These are phyloP conservation scores for Starmera pachycereana DNA, from an alignment of 805 yeast species.

Conservation along the genomic window DNA sequence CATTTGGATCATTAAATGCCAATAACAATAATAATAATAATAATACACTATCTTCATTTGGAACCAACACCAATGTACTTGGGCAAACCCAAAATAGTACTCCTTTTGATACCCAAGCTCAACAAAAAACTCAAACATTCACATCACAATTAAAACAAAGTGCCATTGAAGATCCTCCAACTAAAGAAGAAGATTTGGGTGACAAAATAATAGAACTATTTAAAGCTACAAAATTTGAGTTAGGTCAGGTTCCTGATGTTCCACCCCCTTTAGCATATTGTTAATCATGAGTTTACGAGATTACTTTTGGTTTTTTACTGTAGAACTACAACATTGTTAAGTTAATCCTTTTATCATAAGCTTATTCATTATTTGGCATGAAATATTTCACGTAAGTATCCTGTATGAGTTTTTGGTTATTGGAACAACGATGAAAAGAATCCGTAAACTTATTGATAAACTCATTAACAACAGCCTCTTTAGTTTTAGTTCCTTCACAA, in stretches of 20 bases:
- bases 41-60: not conserved
- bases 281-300: slow-evolving; percentile 5
- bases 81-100: not conserved
- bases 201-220: slow-evolving; percentile 38
- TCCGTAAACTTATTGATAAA: slow-evolving; percentile 48
- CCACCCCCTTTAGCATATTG: slow-evolving; percentile 54
- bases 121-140: not conserved
- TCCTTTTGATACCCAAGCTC: not conserved
- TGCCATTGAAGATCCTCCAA: slow-evolving; percentile 18
- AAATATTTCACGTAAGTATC: not conserved
- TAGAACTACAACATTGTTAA: too few relatives aligned
- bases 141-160: slow-evolving; percentile 25
- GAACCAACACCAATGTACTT: not conserved
- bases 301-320: not conserved
- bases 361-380: not conserved
- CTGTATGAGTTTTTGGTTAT: too few relatives aligned
- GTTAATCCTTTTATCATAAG: not conserved
- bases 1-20: not conserved
- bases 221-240: slow-evolving; percentile 31
- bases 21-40: not conserved
- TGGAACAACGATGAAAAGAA: slow-evolving; percentile 30
- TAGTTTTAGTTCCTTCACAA: slow-evolving; percentile 50
- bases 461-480: slow-evolving; percentile 43
- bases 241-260: slow-evolving; percentile 61
- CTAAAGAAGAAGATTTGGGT: slow-evolving; percentile 28